Conservation (phyloP, 208 protist genomes). For the Trypanosoma mega region DNA sequence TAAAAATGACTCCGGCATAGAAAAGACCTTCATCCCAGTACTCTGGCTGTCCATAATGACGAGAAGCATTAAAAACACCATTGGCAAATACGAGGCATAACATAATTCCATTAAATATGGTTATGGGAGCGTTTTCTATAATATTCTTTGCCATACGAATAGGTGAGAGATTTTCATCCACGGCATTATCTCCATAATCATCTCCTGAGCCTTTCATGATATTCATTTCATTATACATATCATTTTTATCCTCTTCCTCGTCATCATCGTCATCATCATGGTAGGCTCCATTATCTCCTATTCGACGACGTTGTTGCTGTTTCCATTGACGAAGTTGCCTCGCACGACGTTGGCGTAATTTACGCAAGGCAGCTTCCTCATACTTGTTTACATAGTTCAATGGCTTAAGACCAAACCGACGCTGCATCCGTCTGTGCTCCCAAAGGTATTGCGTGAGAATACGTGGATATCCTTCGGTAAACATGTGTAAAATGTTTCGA, state of each 20-base stretch:
- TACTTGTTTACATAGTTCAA: slow-evolving; percentile 82
- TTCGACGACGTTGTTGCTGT: slow-evolving; percentile 36
- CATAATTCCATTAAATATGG: slow-evolving; percentile 71
- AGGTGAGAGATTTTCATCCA: slow-evolving; percentile 58
- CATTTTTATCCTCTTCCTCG: slow-evolving; percentile 35
- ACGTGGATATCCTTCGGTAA: slow-evolving; percentile 87
- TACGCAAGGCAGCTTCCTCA: slow-evolving; percentile 68
- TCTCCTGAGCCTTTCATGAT: slow-evolving; percentile 17
- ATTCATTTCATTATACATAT: slow-evolving; percentile 10
- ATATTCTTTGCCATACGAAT: slow-evolving; percentile 88
- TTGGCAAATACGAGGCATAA: slow-evolving; percentile 83
- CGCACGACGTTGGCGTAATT: slow-evolving; percentile 50
- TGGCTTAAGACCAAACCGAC: slow-evolving; percentile 68
- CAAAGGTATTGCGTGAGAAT: slow-evolving; percentile 90
- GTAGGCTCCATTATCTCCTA: not conserved
- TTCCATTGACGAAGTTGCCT: slow-evolving; percentile 40
- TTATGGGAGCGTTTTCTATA: slow-evolving; percentile 76
- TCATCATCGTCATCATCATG: slow-evolving; percentile 28
- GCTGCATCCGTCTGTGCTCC: slow-evolving; percentile 76
- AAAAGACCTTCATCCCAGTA: slow-evolving; percentile 79
- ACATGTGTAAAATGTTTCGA: slow-evolving; percentile 91
- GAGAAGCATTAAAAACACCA: slow-evolving; percentile 84
- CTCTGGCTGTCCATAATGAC: slow-evolving; percentile 77
- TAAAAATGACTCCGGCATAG: slow-evolving; percentile 74
- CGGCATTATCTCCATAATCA: slow-evolving; percentile 47